Conservation (phyloP, 306 rosid species). For the Casuarina equisetifolia region DNA sequence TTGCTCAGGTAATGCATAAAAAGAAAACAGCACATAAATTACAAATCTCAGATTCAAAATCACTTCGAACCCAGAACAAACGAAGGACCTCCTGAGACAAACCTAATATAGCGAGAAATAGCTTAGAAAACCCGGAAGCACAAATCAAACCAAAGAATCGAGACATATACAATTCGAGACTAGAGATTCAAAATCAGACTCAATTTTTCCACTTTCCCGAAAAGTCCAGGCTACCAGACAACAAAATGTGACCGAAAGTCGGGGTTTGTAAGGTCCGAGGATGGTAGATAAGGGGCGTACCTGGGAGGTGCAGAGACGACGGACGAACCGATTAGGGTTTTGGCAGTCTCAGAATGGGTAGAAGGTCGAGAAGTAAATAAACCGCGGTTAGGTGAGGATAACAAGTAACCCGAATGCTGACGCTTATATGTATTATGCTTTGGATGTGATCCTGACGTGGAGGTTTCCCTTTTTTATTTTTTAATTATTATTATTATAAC, state of each 20-base stretch:
- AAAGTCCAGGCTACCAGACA: background rate
- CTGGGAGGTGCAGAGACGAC: constrained; percentile 33
- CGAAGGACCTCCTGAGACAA: background rate
- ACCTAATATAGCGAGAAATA: background rate
- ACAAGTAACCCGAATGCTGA: background rate
- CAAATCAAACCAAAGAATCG: background rate
- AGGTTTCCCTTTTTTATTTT: too few relatives aligned
- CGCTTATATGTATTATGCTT: background rate
- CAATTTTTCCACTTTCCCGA: background rate
- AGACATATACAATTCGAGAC: background rate
- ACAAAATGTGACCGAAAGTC: too few relatives aligned
- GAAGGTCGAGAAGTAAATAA: background rate
- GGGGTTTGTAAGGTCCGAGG: background rate
- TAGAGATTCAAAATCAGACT: background rate
- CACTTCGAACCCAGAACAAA: background rate
- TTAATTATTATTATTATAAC: too few relatives aligned
- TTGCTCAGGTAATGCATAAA: background rate
- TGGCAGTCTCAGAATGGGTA: constrained; percentile 2
- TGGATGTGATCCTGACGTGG: background rate
- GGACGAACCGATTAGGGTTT: constrained; percentile 39
- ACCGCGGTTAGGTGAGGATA: constrained; percentile 1
- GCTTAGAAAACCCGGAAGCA: background rate
- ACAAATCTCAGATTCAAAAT: background rate
- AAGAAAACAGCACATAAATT: background rate
- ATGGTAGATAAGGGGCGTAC: constrained; percentile 27